Evolutionary conservation across 2,329 filamentous ascomycete genomes (phyloP).

Genomic region (Aspergillus fumigatiaffinis): DNA sequence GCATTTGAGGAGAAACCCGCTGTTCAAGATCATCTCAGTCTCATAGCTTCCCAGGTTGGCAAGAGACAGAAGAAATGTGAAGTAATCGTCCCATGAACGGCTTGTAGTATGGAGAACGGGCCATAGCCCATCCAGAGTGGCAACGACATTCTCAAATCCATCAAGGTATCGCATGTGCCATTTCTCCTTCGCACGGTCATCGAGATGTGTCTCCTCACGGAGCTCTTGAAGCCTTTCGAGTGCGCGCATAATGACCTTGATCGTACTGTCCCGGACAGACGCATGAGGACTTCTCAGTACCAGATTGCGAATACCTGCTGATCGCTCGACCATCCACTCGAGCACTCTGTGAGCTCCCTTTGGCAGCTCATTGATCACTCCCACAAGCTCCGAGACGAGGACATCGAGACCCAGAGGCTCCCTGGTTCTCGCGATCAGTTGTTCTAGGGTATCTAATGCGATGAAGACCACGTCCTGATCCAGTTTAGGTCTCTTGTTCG

Average conservation of each 20-base stretch:
- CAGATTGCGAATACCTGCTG: constrained; percentile 59
- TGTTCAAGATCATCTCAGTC: constrained; percentile 55
- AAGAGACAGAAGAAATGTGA: constrained; percentile 66
- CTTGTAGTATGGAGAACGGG: constrained; percentile 57
- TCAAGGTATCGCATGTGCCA: constrained; percentile 26
- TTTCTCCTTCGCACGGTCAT: constrained; percentile 16
- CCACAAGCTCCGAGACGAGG: constrained; percentile 51
- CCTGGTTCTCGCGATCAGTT: constrained; percentile 68
- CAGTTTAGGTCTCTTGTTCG: constrained; percentile 44
- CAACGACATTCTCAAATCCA: constrained; percentile 34
- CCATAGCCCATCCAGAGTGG: constrained; percentile 57
- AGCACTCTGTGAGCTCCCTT: constrained; percentile 58
- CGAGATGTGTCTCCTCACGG: constrained; percentile 22
- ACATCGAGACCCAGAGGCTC: constrained; percentile 60
- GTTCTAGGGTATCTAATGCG: constrained; percentile 63
- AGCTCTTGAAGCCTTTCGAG: constrained; percentile 51
- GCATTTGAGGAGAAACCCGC: constrained; percentile 57
- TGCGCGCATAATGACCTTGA: constrained; percentile 50
- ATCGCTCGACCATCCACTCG: constrained; percentile 56
- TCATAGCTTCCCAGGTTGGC: constrained; percentile 59
- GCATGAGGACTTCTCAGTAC: constrained; percentile 59
- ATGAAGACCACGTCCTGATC: constrained; percentile 44
- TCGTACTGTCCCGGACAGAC: constrained; percentile 52
- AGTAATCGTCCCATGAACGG: constrained; percentile 73
- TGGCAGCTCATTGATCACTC: constrained; percentile 49